These are phyloP conservation scores for Acer saccharum DNA, from an alignment of 345 rosid genomes.

Conservation along the genomic window DNA sequence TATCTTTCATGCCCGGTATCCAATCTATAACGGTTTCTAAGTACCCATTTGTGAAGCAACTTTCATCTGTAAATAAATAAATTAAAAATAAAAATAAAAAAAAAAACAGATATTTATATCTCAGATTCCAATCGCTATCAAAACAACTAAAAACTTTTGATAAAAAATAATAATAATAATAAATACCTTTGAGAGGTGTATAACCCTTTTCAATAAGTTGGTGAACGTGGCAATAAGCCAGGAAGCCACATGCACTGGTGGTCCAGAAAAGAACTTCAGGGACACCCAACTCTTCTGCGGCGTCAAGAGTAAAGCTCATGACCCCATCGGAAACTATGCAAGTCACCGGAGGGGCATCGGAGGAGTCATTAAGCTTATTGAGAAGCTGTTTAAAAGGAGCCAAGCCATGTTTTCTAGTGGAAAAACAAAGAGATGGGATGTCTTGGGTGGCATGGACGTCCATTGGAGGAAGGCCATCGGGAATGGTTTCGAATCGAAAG, in stretches of 20 bases:
- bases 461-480: conserved; percentile 45
- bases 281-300: conserved; percentile 39
- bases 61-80: conserved; percentile 41
- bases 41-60: conserved; percentile 48
- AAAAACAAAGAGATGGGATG: conserved; percentile 38
- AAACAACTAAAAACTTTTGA: too few species aligned
- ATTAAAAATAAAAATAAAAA: too few species aligned
- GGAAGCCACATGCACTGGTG: conserved; percentile 40
- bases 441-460: conserved; percentile 46
- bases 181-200: conserved; percentile 44
- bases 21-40: conserved; percentile 47
- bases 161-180: too few species aligned
- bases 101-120: too few species aligned
- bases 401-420: conserved; percentile 33
- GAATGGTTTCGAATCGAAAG: conserved; percentile 42
- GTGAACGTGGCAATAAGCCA: conserved; percentile 27
- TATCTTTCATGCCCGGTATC: conserved; percentile 45
- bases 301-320: conserved; percentile 47
- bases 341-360: conserved; percentile 30
- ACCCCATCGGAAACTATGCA: conserved; percentile 46
- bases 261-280: conserved; percentile 47
- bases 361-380: conserved; percentile 22
- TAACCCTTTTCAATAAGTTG: conserved; percentile 37
- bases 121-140: too few species aligned
- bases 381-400: conserved; percentile 39